Conservation (phyloP, 371 early-diverging fungal genomes). For the Sporodiniella umbellata region DNA sequence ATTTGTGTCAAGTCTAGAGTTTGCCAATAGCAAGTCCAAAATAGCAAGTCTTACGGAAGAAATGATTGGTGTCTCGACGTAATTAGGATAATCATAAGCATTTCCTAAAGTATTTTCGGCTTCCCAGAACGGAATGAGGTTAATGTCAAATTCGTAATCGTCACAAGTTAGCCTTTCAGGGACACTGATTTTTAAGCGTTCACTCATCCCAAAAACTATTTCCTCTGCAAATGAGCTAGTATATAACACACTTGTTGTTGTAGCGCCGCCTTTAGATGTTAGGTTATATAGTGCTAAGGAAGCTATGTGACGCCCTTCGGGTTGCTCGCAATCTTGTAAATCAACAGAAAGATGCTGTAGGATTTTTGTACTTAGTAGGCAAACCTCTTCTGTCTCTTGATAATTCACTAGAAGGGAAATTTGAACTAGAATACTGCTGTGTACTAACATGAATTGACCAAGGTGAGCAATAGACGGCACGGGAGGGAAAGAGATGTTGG, state of each 20-base stretch:
- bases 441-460: conserved; percentile 75
- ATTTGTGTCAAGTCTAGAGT: conserved; percentile 37
- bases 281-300: neutral
- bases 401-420: conserved; percentile 69
- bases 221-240: conserved; percentile 56
- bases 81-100: conserved; percentile 14
- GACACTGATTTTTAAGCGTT: conserved; percentile 65
- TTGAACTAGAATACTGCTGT: conserved; percentile 61
- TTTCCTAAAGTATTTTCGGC: conserved; percentile 24
- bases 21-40: conserved; percentile 66
- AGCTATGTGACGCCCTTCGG: neutral
- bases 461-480: conserved; percentile 63
- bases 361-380: conserved; percentile 71
- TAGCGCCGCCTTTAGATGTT: conserved; percentile 45
- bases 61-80: conserved; percentile 16
- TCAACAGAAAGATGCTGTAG: conserved; percentile 69
- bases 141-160: conserved; percentile 44
- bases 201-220: conserved; percentile 77
- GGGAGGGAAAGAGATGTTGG: conserved; percentile 20
- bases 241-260: conserved; percentile 69
- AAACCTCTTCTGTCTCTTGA: conserved; percentile 65
- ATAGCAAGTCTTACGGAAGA: conserved; percentile 69
- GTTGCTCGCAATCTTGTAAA: conserved; percentile 10
- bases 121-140: conserved; percentile 47
- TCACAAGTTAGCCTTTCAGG: conserved; percentile 43